Evolutionary conservation across 441 rosid genomes (phyloP), one percentile per base, ranked within the genome.

Genomic region (Oxalis stricta): DNA sequence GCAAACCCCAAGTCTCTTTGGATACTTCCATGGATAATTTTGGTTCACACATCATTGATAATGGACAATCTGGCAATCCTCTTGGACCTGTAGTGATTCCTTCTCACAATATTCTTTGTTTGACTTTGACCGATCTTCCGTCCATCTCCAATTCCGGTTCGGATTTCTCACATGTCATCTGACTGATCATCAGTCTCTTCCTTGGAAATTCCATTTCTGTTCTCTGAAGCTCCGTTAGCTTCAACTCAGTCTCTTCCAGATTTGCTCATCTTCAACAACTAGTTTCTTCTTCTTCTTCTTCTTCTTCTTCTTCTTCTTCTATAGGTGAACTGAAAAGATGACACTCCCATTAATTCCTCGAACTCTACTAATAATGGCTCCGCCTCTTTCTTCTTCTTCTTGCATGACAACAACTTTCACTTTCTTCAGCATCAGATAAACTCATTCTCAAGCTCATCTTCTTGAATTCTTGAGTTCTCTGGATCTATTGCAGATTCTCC

Each of bases 21-120:
- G 95, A 88, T 23, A 88, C 97, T 68, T 88, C 97, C 97, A 82
- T 84, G 2, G 94, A 88, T 33, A 84, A 76, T 75, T 88, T 88
- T 46, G 95, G 94, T 51, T 88, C 97, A 24, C 91, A 76, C 95
- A 88, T 88, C 97, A 84, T 88, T 17, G 82, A 51, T 48, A 82
- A 43, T 38, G 82, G 43, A 55, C 97, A 88, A 39, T 88, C 95
- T 38, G 97, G 97, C 44, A 88, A 56, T n/a, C 42, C 31, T 42
- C 31, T 48, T 48, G 33, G 62, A 64, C 51, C 38, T 30, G 28
- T 24, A 24, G 28, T 48, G 66, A n/a, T n/a, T n/a, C n/a, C n/a
- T n/a, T n/a, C n/a, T n/a, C n/a, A n/a, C n/a, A n/a, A n/a, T n/a
- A n/a, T n/a, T n/a, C n/a, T n/a, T 47, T 68, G 41, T 63, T 60